Evolutionary conservation across 345 rosid species (phyloP), one percentile per base, ranked within the genome.

Genomic region (Angophora floribunda): DNA sequence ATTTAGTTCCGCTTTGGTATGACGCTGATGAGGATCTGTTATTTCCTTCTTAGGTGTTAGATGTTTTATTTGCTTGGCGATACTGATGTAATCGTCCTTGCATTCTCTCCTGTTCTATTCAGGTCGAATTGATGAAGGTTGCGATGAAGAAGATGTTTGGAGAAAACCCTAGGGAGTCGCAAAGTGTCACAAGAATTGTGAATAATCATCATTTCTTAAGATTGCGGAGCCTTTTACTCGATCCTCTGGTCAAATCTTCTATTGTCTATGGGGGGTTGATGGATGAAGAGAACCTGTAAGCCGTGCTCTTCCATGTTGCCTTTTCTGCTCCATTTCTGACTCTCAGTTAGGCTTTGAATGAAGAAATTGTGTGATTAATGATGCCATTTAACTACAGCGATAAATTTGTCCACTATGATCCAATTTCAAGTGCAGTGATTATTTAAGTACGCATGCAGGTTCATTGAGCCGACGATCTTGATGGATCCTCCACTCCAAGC

Each of bases 1-100:
- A 45, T 95, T 91, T 89, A 90, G 93, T 51, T 30, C 95, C 14
- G 90, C 92, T 87, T 65, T 95, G 96, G 99, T 97, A 95, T 89
- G 55, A 51, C 51, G 49, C 78, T 51, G 57, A 51, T 36, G 78
- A 86, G 6, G 19, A 26, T 22, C 28, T n/a, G 75, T 75, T 63
- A 24, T 47, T 49, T 87, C 19, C 50, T 78, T 45, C 41, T 32
- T 51, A 14, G 21, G 36, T 52, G 30, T 6, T 85, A 4, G 49
- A 13, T 32, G 44, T 32, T 53, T 14, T 52, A 50, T 22, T 84
- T 45, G 12, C 21, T 59, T 63, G 30, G 44, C 26, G 1, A 44
- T 41, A 75, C 82, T 75, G 49, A 75, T 10, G 26, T 7, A 44
- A 21, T 19, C 44, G 44, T 79, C 22, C 30, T 78, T 17, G 19